phyloP scores from a whole-genome alignment of 176 grass and related monocot genomes.

The Thalia dealbata region DNA sequence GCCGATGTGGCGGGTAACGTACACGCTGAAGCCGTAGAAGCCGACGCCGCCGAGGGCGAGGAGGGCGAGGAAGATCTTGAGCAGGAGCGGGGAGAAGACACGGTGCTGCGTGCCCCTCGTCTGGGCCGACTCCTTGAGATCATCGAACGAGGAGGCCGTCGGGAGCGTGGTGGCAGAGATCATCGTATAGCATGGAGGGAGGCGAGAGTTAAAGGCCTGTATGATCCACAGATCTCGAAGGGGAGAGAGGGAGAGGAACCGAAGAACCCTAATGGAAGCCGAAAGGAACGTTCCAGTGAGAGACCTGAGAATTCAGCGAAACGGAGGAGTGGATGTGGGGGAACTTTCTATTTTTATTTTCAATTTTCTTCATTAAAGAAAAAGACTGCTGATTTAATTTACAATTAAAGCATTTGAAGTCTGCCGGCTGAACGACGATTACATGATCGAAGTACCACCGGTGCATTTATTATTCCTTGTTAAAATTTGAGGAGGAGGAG shows the following conservation, averaged over 20 bases:
- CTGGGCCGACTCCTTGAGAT: conserved; percentile 50
- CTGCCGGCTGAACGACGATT: too few relatives aligned
- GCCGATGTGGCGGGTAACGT: conserved; percentile 59
- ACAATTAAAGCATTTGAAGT: too few relatives aligned
- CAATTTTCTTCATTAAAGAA: too few relatives aligned
- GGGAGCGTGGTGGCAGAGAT: conserved; percentile 36
- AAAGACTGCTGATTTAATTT: too few relatives aligned
- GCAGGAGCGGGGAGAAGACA: conserved; percentile 34
- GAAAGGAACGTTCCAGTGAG: too few relatives aligned
- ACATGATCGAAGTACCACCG: too few relatives aligned
- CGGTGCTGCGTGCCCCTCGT: conserved; percentile 31
- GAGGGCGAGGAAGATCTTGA: conserved; percentile 63
- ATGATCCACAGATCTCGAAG: background rate
- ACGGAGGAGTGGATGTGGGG: too few relatives aligned
- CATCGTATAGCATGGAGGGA: background rate
- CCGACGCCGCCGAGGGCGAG: conserved; percentile 48
- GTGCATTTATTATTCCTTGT: too few relatives aligned
- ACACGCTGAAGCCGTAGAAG: conserved; percentile 56
- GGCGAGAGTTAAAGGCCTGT: background rate
- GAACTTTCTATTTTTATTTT: background rate
- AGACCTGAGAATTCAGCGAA: too few relatives aligned
- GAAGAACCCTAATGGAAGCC: background rate
- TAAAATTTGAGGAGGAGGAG: too few relatives aligned
- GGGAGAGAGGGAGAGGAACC: background rate
- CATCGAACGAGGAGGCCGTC: conserved; percentile 67